Evolutionary conservation across 2,329 filamentous ascomycete species (phyloP).

Genomic region (Emergomyces orientalis): DNA sequence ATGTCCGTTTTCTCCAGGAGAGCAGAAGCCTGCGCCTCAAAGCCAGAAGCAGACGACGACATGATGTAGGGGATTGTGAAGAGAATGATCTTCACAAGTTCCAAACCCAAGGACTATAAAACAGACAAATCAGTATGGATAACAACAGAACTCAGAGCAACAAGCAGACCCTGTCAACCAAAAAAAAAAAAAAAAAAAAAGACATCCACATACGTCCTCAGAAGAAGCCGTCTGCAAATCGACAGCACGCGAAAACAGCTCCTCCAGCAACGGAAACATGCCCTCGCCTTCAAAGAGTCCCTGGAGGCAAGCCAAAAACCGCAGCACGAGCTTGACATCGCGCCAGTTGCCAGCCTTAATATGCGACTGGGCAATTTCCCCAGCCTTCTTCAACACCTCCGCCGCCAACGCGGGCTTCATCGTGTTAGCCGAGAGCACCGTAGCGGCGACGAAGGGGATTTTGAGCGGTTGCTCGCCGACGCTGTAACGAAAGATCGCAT

Average conservation of each 20-base stretch:
- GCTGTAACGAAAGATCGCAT: constrained; percentile 25
- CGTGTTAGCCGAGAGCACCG: constrained; percentile 69
- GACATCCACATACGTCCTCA: constrained; percentile 63
- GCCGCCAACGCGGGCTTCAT: constrained; percentile 64
- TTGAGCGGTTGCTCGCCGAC: constrained; percentile 89
- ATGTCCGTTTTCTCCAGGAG: constrained; percentile 91
- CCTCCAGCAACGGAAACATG: constrained; percentile 72
- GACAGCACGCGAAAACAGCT: constrained; percentile 84
- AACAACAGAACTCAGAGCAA: too few relatives aligned
- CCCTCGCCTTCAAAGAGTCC: constrained; percentile 72
- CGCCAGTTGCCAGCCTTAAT: constrained; percentile 73
- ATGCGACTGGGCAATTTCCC: constrained; percentile 54
- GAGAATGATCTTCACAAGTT: constrained; percentile 93
- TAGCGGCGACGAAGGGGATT: constrained; percentile 85
- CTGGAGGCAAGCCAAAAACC: constrained; percentile 82
- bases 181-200: constrained; percentile 2
- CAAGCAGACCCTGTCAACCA: too few relatives aligned
- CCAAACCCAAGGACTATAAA: constrained; percentile 54
- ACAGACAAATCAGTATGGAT: constrained; percentile 14
- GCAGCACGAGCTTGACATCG: constrained; percentile 79
- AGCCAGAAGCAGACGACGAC: constrained; percentile 59
- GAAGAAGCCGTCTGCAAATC: constrained; percentile 87
- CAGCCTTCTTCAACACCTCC: constrained; percentile 58
- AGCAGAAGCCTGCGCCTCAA: constrained; percentile 63
- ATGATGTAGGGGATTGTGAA: constrained; percentile 88